Percentiles rank a stretch among this genome's conserved stretches.
Evolutionary conservation across 140 eudicot genomes (phyloP).

Genomic region (Anethum foeniculum): DNA sequence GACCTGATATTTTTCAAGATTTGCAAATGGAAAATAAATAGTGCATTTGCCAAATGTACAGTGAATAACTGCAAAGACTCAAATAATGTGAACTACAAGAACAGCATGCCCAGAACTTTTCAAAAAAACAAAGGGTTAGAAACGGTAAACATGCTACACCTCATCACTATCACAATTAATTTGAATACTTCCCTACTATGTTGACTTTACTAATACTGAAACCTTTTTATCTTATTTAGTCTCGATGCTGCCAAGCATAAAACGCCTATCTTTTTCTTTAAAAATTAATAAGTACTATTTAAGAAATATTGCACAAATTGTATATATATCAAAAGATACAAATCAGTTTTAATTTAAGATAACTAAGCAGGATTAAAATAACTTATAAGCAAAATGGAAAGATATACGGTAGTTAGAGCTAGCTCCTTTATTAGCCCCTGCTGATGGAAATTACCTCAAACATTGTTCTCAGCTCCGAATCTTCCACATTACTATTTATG

Average conservation of each 20-base stretch:
- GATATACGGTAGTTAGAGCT: background rate
- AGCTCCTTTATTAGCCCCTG: background rate
- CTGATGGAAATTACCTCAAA: slow-evolving; percentile 51
- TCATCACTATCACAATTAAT: background rate
- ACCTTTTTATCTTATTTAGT: background rate
- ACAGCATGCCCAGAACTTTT: background rate
- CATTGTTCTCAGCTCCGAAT: slow-evolving; percentile 60
- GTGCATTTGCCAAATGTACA: background rate
- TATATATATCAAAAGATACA: background rate
- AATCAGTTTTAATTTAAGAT: background rate
- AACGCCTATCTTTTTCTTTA: background rate
- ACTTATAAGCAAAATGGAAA: background rate
- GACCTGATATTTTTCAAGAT: background rate
- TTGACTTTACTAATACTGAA: background rate
- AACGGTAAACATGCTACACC: background rate
- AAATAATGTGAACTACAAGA: background rate
- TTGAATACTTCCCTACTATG: background rate
- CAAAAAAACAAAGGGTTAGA: background rate
- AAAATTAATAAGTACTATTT: background rate
- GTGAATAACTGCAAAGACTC: background rate
- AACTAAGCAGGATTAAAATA: background rate
- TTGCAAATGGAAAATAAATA: background rate
- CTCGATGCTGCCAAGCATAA: background rate
- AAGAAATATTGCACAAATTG: background rate
- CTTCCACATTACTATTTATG: slow-evolving; percentile 78